Evolutionary conservation across 257 asterid species (phyloP).

Genomic region (Paraleonurus japonicus): DNA sequence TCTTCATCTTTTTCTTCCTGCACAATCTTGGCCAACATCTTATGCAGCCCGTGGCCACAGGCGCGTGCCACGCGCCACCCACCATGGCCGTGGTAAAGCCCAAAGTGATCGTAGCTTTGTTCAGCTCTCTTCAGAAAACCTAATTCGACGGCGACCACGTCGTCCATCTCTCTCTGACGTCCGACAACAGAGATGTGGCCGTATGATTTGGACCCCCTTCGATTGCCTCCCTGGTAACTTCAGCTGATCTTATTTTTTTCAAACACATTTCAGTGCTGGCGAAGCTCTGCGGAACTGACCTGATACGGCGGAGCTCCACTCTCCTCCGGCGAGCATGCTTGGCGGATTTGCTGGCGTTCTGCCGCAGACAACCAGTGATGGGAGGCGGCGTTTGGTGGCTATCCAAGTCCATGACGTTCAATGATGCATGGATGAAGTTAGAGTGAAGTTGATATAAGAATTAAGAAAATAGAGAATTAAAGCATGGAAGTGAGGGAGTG

Average conservation of each 20-base stretch:
- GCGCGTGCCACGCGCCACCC: constrained; percentile 55
- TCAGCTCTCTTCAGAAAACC: constrained; percentile 34
- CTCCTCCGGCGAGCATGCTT: constrained; percentile 30
- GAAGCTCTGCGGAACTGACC: background rate
- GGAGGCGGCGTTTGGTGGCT: background rate
- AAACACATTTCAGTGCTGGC: background rate
- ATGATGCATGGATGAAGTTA: background rate
- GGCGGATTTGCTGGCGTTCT: background rate
- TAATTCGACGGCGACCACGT: constrained; percentile 45
- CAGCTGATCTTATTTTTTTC: background rate
- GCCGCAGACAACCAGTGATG: background rate
- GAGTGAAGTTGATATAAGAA: background rate
- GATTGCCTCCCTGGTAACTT: background rate
- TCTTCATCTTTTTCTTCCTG: constrained; percentile 22
- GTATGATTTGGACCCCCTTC: constrained; percentile 21
- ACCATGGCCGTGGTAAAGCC: constrained; percentile 60
- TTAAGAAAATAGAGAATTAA: background rate
- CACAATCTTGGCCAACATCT: constrained; percentile 21
- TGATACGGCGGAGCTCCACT: constrained; percentile 29
- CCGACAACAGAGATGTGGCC: constrained; percentile 59
- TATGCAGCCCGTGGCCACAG: constrained; percentile 47
- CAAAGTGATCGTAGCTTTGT: constrained; percentile 46
- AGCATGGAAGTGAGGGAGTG: background rate
- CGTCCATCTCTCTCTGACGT: constrained; percentile 64
- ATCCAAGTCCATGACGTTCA: constrained; percentile 6